Percentiles rank a stretch among this genome's conserved stretches.
These are phyloP conservation scores for Cladophialophora psammophila DNA, from an alignment of 2,329 filamentous ascomycete genomes.

Conservation along the genomic window DNA sequence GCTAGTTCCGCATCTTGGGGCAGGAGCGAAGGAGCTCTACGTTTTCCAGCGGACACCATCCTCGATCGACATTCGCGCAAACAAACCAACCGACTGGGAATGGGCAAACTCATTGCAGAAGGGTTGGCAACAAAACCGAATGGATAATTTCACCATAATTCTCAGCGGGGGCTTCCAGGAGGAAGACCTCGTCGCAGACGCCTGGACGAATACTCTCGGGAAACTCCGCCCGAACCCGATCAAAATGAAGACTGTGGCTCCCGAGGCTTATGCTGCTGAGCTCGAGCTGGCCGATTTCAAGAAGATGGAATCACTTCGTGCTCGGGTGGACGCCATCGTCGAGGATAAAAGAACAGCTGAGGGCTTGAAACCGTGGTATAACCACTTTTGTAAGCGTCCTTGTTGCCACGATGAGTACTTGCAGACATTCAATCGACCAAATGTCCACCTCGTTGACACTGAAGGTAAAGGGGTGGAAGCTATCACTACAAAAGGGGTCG, in stretches of 20 bases:
- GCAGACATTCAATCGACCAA: constrained; percentile 63
- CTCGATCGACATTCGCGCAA: constrained; percentile 45
- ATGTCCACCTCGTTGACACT: constrained; percentile 68
- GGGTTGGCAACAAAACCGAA: constrained; percentile 44
- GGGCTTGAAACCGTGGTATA: constrained; percentile 66
- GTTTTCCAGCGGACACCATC: constrained; percentile 48
- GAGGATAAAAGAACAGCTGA: constrained; percentile 59
- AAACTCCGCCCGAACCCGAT: constrained; percentile 20
- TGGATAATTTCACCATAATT: constrained; percentile 44
- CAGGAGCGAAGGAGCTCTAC: constrained; percentile 44
- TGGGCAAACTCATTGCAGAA: constrained; percentile 22
- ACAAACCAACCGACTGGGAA: constrained; percentile 22
- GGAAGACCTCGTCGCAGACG: constrained; percentile 43
- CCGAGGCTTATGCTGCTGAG: constrained; percentile 14
- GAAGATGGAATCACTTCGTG: constrained; percentile 45
- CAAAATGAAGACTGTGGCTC: constrained; percentile 3
- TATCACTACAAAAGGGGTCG: constrained; percentile 57
- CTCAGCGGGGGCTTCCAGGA: constrained; percentile 28
- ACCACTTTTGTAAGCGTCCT: constrained; percentile 69
- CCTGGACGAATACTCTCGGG: constrained; percentile 39
- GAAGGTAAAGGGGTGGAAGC: constrained; percentile 60
- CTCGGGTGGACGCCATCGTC: constrained; percentile 60
- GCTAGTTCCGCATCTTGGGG: constrained; percentile 46
- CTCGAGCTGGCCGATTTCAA: constrained; percentile 34
- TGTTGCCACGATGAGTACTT: constrained; percentile 69